Conservation (phyloP, 2,329 filamentous ascomycete species). For the Phaeosphaeria sp. region DNA sequence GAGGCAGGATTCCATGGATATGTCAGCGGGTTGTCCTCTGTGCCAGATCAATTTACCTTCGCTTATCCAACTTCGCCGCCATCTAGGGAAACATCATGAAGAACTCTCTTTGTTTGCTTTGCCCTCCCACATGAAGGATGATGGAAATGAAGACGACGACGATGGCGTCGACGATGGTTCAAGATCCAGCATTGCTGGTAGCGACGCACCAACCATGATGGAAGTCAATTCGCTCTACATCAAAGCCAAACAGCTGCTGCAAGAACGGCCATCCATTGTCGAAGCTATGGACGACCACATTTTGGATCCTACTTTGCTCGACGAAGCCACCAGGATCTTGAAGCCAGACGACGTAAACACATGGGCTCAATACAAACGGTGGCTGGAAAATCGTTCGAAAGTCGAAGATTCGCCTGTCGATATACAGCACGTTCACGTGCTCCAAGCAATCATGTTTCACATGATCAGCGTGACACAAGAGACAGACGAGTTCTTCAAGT, state of each 20-base stretch:
- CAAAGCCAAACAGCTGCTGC: neutral
- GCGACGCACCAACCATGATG: too few species aligned
- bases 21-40: constrained; percentile 9
- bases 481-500: neutral
- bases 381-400: neutral
- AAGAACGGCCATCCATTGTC: neutral
- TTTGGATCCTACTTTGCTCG: neutral
- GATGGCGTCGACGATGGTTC: neutral
- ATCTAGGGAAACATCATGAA: constrained; percentile 29
- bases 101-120: constrained; percentile 29
- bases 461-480: neutral
- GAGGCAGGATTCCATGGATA: constrained; percentile 5
- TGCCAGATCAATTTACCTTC: constrained; percentile 10
- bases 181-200: neutral
- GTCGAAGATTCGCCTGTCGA: neutral
- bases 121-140: constrained; percentile 15
- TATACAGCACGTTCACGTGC: neutral
- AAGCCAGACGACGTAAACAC: neutral
- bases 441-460: neutral
- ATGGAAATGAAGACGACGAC: constrained; percentile 8
- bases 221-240: neutral
- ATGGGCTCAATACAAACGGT: constrained; percentile 1
- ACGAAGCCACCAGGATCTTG: neutral
- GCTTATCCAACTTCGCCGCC: constrained; percentile 15
- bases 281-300: neutral